Conservation (phyloP, 2,329 filamentous ascomycete genomes). For the Hirsutella thompsonii region DNA sequence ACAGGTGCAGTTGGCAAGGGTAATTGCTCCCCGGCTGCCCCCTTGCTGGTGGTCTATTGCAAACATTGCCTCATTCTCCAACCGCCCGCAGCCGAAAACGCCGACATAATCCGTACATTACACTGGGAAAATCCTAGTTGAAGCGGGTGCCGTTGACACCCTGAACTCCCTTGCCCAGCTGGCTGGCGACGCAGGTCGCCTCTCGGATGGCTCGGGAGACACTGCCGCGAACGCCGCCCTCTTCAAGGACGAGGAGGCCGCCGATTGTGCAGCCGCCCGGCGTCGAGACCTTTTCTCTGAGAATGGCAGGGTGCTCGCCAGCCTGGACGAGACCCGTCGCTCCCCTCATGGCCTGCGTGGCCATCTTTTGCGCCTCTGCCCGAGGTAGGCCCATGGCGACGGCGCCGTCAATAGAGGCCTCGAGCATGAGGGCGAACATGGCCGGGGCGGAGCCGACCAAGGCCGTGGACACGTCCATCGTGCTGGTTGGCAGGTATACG, state of each 20-base stretch:
- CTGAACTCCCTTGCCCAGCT: constrained; percentile 33
- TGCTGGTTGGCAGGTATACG: constrained; percentile 49
- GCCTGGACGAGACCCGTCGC: constrained; percentile 55
- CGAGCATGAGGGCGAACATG: constrained; percentile 63
- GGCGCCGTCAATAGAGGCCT: constrained; percentile 63
- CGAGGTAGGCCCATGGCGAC: constrained; percentile 68
- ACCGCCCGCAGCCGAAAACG: background rate
- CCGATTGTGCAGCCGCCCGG: constrained; percentile 69
- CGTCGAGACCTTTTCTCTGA: constrained; percentile 65
- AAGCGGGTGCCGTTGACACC: constrained; percentile 22
- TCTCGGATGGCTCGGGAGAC: constrained; percentile 58
- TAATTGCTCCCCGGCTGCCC: background rate
- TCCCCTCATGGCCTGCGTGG: constrained; percentile 66
- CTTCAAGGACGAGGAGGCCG: constrained; percentile 60
- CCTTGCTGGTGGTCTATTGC: background rate
- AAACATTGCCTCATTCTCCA: background rate
- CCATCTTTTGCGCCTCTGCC: constrained; percentile 62
- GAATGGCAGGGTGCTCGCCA: constrained; percentile 62
- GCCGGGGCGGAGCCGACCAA: constrained; percentile 65
- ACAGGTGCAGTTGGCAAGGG: background rate
- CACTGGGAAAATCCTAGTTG: background rate
- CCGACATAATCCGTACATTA: background rate
- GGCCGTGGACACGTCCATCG: constrained; percentile 63
- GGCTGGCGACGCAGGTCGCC: constrained; percentile 55
- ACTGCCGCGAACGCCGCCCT: constrained; percentile 54